Conservation (phyloP, 441 rosid genomes). For the Gossypium lobatum region DNA sequence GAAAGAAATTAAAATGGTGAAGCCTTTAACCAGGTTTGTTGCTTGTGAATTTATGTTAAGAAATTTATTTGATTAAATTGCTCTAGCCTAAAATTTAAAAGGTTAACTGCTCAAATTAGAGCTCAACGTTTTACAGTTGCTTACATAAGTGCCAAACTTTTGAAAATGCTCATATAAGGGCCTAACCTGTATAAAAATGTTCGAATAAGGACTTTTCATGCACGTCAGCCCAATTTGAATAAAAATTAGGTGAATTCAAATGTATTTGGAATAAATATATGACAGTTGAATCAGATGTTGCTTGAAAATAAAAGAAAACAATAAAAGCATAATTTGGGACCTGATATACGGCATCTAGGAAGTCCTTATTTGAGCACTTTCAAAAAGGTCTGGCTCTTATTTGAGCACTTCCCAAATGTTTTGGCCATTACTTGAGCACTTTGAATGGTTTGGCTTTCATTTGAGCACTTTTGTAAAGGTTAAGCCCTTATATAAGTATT, state of each 20-base stretch:
- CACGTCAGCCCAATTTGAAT: neutral
- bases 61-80: slow-evolving; percentile 27
- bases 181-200: neutral
- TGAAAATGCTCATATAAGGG: neutral
- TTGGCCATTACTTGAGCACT: neutral
- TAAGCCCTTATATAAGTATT: neutral
- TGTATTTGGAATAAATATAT: neutral
- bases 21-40: slow-evolving; percentile 87
- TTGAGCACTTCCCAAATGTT: neutral
- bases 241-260: neutral
- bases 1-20: slow-evolving; percentile 66
- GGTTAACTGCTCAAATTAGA: neutral
- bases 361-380: neutral
- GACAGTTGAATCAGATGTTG: neutral
- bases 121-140: neutral
- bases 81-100: neutral
- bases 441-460: neutral
- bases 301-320: neutral
- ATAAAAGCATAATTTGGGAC: neutral
- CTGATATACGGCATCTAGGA: neutral
- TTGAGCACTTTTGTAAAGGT: neutral
- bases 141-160: neutral
- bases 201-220: neutral
- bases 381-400: neutral
- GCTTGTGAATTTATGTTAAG: slow-evolving; percentile 19